These are phyloP conservation scores for Kalmanozyma brasiliensis DNA, from an alignment of 1,284 basidiomycete genomes.

Conservation along the genomic window DNA sequence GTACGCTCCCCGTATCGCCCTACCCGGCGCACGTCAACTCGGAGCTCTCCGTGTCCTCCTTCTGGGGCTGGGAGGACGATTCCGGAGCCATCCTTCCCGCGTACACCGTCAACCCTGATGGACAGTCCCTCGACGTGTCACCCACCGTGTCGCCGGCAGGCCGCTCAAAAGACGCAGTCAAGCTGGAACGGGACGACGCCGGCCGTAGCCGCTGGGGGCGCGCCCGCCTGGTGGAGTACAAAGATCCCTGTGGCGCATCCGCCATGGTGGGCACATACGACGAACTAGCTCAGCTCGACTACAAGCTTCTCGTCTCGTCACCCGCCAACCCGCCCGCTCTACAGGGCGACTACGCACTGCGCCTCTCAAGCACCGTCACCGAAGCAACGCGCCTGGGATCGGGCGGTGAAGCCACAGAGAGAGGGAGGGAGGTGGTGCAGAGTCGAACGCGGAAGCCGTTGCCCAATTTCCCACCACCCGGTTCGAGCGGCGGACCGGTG, in stretches of 20 bases:
- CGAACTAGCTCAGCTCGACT: constrained; percentile 73
- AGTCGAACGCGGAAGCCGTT: constrained; percentile 34
- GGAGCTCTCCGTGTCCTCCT: constrained; percentile 73
- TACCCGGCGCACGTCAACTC: constrained; percentile 74
- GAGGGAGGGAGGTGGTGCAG: constrained; percentile 5
- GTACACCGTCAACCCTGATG: constrained; percentile 29
- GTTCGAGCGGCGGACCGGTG: constrained; percentile 79
- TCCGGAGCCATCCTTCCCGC: constrained; percentile 50
- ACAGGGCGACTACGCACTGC: constrained; percentile 30
- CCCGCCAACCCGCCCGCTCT: constrained; percentile 53
- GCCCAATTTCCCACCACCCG: constrained; percentile 73
- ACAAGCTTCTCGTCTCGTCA: constrained; percentile 50
- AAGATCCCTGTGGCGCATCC: constrained; percentile 54
- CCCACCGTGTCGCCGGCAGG: constrained; percentile 27
- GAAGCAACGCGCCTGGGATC: constrained; percentile 5
- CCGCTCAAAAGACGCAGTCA: constrained; percentile 42
- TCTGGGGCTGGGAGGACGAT: constrained; percentile 70
- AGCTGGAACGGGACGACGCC: constrained; percentile 50
- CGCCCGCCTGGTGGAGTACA: constrained; percentile 62
- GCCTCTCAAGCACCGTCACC: constrained; percentile 28
- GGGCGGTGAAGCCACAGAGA: not conserved
- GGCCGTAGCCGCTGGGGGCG: constrained; percentile 60
- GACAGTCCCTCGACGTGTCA: constrained; percentile 13
- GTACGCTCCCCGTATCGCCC: constrained; percentile 76
- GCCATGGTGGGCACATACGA: constrained; percentile 75